These are phyloP conservation scores for Huntiella decipiens DNA, from an alignment of 2,329 filamentous ascomycete species.

Conservation along the genomic window DNA sequence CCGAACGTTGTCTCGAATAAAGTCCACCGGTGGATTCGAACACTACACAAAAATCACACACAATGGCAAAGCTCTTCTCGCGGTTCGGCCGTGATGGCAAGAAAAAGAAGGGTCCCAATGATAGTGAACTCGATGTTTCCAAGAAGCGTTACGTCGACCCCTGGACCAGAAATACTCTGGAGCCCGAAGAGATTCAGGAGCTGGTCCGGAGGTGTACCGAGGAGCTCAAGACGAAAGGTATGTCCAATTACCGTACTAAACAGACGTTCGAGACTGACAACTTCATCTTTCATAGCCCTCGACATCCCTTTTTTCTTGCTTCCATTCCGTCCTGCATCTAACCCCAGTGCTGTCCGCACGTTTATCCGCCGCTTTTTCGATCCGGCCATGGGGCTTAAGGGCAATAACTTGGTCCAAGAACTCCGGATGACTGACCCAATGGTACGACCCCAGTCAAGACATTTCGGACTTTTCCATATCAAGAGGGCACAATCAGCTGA, in stretches of 20 bases:
- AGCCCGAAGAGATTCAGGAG: conserved; percentile 80
- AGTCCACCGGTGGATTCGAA: background rate
- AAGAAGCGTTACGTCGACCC: conserved; percentile 77
- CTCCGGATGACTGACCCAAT: conserved; percentile 83
- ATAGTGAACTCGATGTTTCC: conserved; percentile 29
- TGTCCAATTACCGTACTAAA: conserved; percentile 16
- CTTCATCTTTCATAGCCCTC: conserved; percentile 37
- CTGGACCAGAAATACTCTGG: conserved; percentile 64
- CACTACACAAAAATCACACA: conserved; percentile 12
- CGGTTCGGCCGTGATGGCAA: conserved; percentile 53
- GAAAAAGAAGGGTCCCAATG: conserved; percentile 44
- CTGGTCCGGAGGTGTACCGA: conserved; percentile 67
- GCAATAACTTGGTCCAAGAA: conserved; percentile 62
- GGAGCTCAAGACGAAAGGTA: conserved; percentile 91
- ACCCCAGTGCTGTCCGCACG: conserved; percentile 76
- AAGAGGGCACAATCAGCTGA: background rate
- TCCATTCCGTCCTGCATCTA: conserved; percentile 82
- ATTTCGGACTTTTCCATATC: conserved; percentile 3
- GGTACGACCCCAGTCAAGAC: conserved; percentile 32
- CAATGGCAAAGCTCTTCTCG: conserved; percentile 40
- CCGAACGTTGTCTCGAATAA: background rate
- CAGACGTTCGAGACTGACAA: background rate
- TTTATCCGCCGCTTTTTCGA: conserved; percentile 91
- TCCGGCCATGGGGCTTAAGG: conserved; percentile 41
- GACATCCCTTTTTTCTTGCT: conserved; percentile 84